Percentiles rank a stretch among this genome's conserved stretches.
Conservation (phyloP, 192 early-diverging fungal genomes). For the Backusella sp. region DNA sequence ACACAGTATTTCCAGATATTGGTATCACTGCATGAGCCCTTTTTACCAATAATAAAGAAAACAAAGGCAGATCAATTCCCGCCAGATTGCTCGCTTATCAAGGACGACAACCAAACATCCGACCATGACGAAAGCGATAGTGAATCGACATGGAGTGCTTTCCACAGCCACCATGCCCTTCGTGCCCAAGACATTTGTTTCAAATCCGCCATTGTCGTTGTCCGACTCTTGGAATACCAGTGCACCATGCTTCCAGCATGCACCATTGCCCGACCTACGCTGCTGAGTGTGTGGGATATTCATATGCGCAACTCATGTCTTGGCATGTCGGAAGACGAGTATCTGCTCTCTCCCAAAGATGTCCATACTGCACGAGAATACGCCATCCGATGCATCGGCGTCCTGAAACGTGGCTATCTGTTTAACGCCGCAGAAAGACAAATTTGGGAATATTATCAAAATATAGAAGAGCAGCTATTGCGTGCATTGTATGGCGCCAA, state of each 20-base stretch:
- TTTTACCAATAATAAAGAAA: slow-evolving; percentile 6
- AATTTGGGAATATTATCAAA: slow-evolving; percentile 24
- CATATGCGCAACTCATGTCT: slow-evolving; percentile 15
- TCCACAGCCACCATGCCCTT: background rate
- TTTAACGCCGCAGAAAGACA: slow-evolving; percentile 21
- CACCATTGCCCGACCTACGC: background rate
- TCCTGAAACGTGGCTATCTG: slow-evolving; percentile 14
- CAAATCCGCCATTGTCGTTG: slow-evolving; percentile 7
- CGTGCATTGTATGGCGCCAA: background rate
- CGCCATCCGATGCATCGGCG: slow-evolving; percentile 12
- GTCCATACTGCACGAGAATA: slow-evolving; percentile 10
- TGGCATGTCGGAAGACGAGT: slow-evolving; percentile 7
- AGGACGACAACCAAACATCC: background rate
- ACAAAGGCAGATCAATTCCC: background rate
- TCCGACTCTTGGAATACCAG: slow-evolving; percentile 20
- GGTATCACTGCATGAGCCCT: slow-evolving; percentile 14
- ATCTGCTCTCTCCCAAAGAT: background rate
- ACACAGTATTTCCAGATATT: slow-evolving; percentile 2
- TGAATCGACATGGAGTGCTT: background rate
- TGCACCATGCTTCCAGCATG: background rate
- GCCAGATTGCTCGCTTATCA: background rate
- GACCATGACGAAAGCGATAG: background rate
- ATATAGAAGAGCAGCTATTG: slow-evolving; percentile 19
- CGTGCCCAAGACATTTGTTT: slow-evolving; percentile 20
- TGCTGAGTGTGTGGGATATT: slow-evolving; percentile 21